Conservation (phyloP, 2,329 filamentous ascomycete species). For the Fusarium secorum region DNA sequence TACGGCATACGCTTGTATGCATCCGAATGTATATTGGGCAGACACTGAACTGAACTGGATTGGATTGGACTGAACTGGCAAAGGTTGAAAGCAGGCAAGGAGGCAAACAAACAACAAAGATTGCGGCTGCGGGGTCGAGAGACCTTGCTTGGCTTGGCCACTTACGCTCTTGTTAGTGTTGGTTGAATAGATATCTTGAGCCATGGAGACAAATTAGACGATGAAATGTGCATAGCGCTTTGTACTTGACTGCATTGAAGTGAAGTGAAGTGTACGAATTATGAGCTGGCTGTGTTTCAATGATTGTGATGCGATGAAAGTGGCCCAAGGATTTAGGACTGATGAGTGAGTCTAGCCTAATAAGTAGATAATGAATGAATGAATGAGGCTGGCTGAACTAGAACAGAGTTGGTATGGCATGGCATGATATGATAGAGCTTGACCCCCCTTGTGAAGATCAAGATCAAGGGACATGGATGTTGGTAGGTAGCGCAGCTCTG, state of each 20-base stretch:
- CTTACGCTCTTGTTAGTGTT: conserved; percentile 10
- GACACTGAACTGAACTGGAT: neutral
- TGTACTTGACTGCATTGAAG: neutral
- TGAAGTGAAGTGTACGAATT: conserved; percentile 4
- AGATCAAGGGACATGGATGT: neutral
- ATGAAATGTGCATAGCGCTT: conserved; percentile 12
- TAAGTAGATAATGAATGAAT: neutral
- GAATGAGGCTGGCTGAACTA: conserved; percentile 22
- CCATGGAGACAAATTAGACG: conserved; percentile 32
- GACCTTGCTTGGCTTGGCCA: conserved; percentile 17
- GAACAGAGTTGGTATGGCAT: neutral
- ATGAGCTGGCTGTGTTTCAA: neutral
- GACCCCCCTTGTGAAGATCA: neutral
- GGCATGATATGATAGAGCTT: neutral
- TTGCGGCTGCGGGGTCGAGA: conserved; percentile 28
- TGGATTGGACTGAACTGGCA: conserved; percentile 7
- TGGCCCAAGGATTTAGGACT: conserved; percentile 8
- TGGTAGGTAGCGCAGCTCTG: neutral
- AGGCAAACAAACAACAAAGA: conserved; percentile 20
- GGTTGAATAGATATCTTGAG: conserved; percentile 39
- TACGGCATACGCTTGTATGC: conserved; percentile 24
- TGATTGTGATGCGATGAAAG: conserved; percentile 19
- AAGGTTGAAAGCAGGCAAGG: conserved; percentile 24
- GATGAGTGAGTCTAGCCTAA: neutral
- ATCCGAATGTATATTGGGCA: conserved; percentile 12